Evolutionary conservation across 139 green algal species (phyloP).

Genomic region (Marvania coccoides): DNA sequence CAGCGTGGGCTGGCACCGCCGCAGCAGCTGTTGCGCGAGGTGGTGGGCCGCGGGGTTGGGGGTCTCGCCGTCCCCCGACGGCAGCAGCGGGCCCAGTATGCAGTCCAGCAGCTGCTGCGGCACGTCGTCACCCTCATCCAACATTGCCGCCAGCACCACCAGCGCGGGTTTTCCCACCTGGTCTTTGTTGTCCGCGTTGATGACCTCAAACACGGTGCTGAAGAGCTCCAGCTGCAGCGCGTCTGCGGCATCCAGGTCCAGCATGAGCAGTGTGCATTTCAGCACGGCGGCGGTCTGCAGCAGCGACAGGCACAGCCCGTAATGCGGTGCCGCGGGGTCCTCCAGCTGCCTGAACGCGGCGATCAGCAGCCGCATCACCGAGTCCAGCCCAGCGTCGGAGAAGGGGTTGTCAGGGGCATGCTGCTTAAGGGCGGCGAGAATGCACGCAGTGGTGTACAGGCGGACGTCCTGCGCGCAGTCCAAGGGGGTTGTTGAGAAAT

Average conservation of each 20-base stretch:
- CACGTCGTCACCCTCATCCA: slow-evolving; percentile 57
- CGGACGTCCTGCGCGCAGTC: slow-evolving; percentile 46
- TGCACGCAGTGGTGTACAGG: slow-evolving; percentile 38
- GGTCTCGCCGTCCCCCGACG: slow-evolving; percentile 12
- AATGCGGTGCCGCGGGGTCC: slow-evolving; percentile 34
- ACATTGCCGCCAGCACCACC: slow-evolving; percentile 34
- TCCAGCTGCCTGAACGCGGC: slow-evolving; percentile 37
- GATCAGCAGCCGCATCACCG: slow-evolving; percentile 48
- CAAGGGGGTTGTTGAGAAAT: too few species aligned
- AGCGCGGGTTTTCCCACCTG: slow-evolving; percentile 7
- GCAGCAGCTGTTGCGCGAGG: slow-evolving; percentile 39
- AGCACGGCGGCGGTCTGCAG: slow-evolving; percentile 46
- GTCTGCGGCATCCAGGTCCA: slow-evolving; percentile 43
- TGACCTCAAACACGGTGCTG: slow-evolving; percentile 30
- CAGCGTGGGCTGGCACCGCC: slow-evolving; percentile 26
- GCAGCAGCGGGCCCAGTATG: slow-evolving; percentile 48
- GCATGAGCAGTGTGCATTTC: slow-evolving; percentile 49
- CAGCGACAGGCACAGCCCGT: slow-evolving; percentile 36
- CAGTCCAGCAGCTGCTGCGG: slow-evolving; percentile 49
- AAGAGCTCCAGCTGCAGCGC: slow-evolving; percentile 36
- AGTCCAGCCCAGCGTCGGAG: slow-evolving; percentile 35
- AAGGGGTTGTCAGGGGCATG: slow-evolving; percentile 57
- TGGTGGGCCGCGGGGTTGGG: slow-evolving; percentile 12
- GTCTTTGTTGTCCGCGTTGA: slow-evolving; percentile 36
- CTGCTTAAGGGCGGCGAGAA: slow-evolving; percentile 44